A percentile compares a stretch with the other conserved stretches of the same genome.
These are phyloP conservation scores for Trichocomaceae sp. DNA, from an alignment of 2,329 filamentous ascomycete species.

Conservation along the genomic window DNA sequence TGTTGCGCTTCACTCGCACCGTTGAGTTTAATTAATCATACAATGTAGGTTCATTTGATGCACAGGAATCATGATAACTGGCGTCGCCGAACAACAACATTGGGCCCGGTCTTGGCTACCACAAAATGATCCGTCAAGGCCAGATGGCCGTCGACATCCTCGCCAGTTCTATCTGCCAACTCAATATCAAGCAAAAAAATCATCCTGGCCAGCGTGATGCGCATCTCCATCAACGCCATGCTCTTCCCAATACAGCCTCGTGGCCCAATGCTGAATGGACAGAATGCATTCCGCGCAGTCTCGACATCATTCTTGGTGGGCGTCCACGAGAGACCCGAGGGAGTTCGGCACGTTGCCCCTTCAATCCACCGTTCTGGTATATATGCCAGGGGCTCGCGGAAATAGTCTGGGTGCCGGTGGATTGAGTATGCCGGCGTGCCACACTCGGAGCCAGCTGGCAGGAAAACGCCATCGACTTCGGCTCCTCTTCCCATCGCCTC, in stretches of 20 bases:
- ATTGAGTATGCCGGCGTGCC: conserved; percentile 62
- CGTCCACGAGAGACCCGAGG: conserved; percentile 23
- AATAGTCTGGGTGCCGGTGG: conserved; percentile 61
- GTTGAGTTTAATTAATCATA: background rate
- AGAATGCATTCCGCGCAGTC: conserved; percentile 62
- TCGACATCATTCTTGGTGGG: conserved; percentile 46
- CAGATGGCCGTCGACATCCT: conserved; percentile 30
- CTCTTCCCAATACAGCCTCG: conserved; percentile 39
- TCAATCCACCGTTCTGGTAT: conserved; percentile 60
- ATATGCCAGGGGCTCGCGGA: conserved; percentile 53
- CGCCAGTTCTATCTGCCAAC: conserved; percentile 27
- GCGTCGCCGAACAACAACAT: conserved; percentile 22
- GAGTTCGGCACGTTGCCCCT: conserved; percentile 38
- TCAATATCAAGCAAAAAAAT: conserved; percentile 37
- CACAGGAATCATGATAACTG: background rate
- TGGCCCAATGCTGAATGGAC: conserved; percentile 48
- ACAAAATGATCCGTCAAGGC: conserved; percentile 35
- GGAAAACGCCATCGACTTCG: conserved; percentile 31
- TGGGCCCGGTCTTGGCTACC: conserved; percentile 32
- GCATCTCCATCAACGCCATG: conserved; percentile 39
- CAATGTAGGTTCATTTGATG: background rate
- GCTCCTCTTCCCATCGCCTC: conserved; percentile 35
- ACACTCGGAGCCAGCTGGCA: conserved; percentile 52
- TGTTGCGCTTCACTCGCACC: too few relatives aligned
- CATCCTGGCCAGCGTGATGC: conserved; percentile 32